A percentile compares a stretch with the other conserved stretches of the same genome.
These are phyloP conservation scores for Aspergillus sp. DNA, from an alignment of 2,329 filamentous ascomycete species.

Conservation along the genomic window DNA sequence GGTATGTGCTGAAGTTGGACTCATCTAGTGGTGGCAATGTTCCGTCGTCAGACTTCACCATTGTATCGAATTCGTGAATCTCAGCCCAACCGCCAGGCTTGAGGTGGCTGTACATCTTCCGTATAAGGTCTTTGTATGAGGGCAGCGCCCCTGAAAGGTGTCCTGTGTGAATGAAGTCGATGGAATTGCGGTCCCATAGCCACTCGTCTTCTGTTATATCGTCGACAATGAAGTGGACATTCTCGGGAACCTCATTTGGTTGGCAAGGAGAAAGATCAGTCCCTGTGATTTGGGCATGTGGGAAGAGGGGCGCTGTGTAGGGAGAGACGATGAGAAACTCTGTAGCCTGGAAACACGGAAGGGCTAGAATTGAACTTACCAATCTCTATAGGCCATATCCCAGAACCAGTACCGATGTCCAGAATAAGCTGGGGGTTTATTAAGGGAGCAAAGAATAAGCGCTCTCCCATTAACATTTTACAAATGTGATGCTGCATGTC, in stretches of 20 bases:
- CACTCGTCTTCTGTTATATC: constrained; percentile 63
- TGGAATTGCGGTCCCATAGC: constrained; percentile 51
- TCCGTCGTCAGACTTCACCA: constrained; percentile 53
- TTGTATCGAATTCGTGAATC: constrained; percentile 46
- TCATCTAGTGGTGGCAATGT: constrained; percentile 51
- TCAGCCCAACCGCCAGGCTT: constrained; percentile 57
- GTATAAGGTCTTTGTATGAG: constrained; percentile 57
- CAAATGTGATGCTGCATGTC: constrained; percentile 58
- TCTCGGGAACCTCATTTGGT: constrained; percentile 64
- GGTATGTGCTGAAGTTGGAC: constrained; percentile 34
- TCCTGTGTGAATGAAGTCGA: constrained; percentile 62
- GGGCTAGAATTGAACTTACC: constrained; percentile 36
- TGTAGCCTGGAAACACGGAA: constrained; percentile 13
- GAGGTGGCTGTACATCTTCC: constrained; percentile 52
- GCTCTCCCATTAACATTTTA: constrained; percentile 46
- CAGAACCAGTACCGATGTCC: constrained; percentile 62
- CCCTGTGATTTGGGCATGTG: constrained; percentile 58
- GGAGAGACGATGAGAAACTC: constrained; percentile 7
- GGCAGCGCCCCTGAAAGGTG: constrained; percentile 59
- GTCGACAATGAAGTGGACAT: constrained; percentile 73
- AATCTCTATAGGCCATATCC: constrained; percentile 69
- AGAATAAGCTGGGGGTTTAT: constrained; percentile 50
- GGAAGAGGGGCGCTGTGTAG: constrained; percentile 47
- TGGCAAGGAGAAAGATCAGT: constrained; percentile 70
- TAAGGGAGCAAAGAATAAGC: constrained; percentile 50